Conservation (phyloP, 108 stramenopile species). For the Cyclotella atomus region DNA sequence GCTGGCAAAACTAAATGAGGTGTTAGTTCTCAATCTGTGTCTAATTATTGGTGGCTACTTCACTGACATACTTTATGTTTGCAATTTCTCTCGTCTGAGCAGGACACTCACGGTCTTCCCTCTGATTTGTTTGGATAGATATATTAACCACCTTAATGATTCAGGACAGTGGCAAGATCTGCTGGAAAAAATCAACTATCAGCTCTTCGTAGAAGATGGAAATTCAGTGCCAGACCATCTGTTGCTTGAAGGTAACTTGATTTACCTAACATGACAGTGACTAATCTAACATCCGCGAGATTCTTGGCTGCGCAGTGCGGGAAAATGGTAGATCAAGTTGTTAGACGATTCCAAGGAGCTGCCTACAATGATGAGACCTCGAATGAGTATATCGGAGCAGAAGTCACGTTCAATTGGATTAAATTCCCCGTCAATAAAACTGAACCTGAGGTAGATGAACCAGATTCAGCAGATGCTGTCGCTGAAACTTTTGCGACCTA, state of each 20-base stretch:
- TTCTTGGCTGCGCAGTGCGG: not conserved
- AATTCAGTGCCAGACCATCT: not conserved
- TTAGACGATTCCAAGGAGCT: not conserved
- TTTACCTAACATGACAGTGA: not conserved
- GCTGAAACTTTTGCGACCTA: not conserved
- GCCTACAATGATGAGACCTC: not conserved
- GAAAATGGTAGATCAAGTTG: not conserved
- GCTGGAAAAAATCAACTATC: not conserved
- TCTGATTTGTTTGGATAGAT: constrained; percentile 2
- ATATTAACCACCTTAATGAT: not conserved
- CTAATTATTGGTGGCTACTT: not conserved
- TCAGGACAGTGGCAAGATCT: not conserved
- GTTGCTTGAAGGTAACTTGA: not conserved
- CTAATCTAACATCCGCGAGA: not conserved
- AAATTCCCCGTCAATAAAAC: constrained; percentile 24
- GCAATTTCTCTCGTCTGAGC: not conserved
- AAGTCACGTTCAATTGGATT: constrained; percentile 56
- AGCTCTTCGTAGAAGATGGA: not conserved
- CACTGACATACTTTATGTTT: constrained; percentile 1
- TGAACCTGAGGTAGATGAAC: not conserved
- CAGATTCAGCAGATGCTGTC: not conserved
- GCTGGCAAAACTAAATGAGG: not conserved
- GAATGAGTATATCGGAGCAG: not conserved
- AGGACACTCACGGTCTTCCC: constrained; percentile 3
- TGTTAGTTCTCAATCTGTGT: not conserved